Conservation (phyloP, 106 monocot species). For the Vanilla planifolia region DNA sequence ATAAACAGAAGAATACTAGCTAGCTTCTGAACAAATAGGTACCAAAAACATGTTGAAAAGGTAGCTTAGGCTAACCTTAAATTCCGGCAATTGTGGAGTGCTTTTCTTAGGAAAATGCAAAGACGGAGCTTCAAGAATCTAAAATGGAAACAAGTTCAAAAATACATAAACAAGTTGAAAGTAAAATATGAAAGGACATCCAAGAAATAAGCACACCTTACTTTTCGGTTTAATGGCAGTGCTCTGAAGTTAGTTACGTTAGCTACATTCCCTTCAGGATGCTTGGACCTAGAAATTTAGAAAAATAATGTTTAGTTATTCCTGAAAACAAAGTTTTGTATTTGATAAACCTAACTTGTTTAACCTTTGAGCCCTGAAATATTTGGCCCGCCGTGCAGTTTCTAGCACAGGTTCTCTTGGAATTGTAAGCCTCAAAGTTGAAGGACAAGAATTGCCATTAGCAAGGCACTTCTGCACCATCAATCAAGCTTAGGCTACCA, state of each 20-base stretch:
- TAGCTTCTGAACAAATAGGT: not conserved
- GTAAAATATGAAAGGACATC: not conserved
- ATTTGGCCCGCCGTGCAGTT: constrained; percentile 64
- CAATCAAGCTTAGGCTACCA: constrained; percentile 6
- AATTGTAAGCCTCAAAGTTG: constrained; percentile 63
- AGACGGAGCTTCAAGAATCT: constrained; percentile 68
- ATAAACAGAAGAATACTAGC: too few species aligned
- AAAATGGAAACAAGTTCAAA: not conserved
- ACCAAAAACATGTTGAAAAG: not conserved
- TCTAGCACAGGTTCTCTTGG: constrained; percentile 76
- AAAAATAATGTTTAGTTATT: constrained; percentile 1
- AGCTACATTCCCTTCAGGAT: constrained; percentile 13
- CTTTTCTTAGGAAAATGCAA: constrained; percentile 47
- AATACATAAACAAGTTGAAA: not conserved
- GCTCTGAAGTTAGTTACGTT: constrained; percentile 42
- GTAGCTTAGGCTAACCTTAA: constrained; percentile 31
- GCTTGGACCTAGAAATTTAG: constrained; percentile 27
- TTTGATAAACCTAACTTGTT: not conserved
- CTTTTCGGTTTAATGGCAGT: constrained; percentile 69
- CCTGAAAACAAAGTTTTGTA: not conserved
- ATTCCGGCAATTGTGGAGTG: constrained; percentile 33
- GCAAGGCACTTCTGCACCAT: constrained; percentile 25
- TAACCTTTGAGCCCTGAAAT: constrained; percentile 30
- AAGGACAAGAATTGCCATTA: constrained; percentile 4
- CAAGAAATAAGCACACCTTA: constrained; percentile 2